Percentiles rank a stretch among this genome's conserved stretches.
These are phyloP conservation scores for Penicillium sp. DNA, from an alignment of 2,329 filamentous ascomycete genomes.

Conservation along the genomic window DNA sequence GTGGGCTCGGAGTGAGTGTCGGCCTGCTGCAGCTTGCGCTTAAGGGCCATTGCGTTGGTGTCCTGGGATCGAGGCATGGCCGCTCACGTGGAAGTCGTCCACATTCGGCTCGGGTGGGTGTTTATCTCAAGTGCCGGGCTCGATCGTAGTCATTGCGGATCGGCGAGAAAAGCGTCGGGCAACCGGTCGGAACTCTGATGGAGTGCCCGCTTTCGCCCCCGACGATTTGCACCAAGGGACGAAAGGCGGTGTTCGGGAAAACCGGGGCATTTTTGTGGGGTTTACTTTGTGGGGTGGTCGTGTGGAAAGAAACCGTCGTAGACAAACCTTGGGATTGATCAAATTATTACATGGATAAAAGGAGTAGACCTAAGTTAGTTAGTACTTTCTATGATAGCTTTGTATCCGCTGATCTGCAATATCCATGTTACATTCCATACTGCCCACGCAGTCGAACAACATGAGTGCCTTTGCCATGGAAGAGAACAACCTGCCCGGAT, in stretches of 20 bases:
- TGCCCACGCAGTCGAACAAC: too few species aligned
- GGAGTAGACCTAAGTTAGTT: too few species aligned
- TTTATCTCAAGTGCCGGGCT: neutral
- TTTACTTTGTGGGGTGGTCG: neutral
- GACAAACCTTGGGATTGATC: neutral
- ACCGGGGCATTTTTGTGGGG: neutral
- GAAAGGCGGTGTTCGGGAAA: neutral
- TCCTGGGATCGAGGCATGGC: conserved; percentile 21
- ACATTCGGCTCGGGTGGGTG: neutral
- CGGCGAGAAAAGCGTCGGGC: neutral
- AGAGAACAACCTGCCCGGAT: too few species aligned
- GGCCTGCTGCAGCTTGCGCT: conserved; percentile 31
- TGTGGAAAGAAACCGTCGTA: neutral
- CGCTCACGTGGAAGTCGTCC: conserved; percentile 11
- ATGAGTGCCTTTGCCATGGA: too few species aligned
- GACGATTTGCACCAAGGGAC: neutral
- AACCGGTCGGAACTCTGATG: neutral
- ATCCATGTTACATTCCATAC: too few species aligned
- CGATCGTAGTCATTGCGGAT: neutral
- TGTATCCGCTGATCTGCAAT: too few species aligned
- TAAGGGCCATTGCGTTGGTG: conserved; percentile 25
- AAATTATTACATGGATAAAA: too few species aligned
- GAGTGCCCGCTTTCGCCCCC: conserved; percentile 1
- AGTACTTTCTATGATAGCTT: too few species aligned
- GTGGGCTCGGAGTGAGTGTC: conserved; percentile 20